Evolutionary conservation across 805 yeast species (phyloP), one percentile per base, ranked within the genome.

Genomic region (Wickerhamomyces chambardii): DNA sequence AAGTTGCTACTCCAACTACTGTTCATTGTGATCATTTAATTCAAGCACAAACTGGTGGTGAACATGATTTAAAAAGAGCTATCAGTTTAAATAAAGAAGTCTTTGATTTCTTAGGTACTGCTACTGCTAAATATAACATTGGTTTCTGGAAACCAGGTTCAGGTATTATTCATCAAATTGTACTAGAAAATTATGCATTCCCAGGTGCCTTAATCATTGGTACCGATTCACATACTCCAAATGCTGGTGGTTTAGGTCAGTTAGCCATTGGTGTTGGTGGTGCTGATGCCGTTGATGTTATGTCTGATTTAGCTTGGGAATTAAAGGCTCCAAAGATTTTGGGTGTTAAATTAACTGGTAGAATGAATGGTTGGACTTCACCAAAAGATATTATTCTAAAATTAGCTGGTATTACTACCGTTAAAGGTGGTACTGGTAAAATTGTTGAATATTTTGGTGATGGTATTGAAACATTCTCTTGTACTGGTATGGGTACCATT

Each of bases 101-200:
- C 45, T 89, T 77, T 64, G 95, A 89, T 64, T 90, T 89, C 68
- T 73, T 89, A 61, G 75, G 84, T 46, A 66, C 87, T 38, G 89
- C 95, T 46, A 86, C 95, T 54, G 87, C 90, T 52, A 89, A 87
- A 70, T 89, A 89, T 70, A 87, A 90, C 70, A 83, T 89, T 62
- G 96, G 95, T 63, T 89, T 89, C 78, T 89, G 97, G 97, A 89
- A 89, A 58, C 96, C 97, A 52, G 97, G 97, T 56, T 87, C 96
- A n/a, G 97, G 97, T 73, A 89, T 89, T 54, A 89, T 89, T 55
- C 97, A 89, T 68, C 97, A 89, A 70, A 90, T 89, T 48, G 94
- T 89, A 33, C 72, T 89, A 56, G 97, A 89, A 70, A 90, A 89
- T 73, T 89, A 84, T 64, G 92, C 95, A 42, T 85, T 84, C 77